Evolutionary conservation across 2,329 filamentous ascomycete genomes (phyloP), one percentile per base, ranked within the genome.

Genomic region (Sarocladiaceae sp.): DNA sequence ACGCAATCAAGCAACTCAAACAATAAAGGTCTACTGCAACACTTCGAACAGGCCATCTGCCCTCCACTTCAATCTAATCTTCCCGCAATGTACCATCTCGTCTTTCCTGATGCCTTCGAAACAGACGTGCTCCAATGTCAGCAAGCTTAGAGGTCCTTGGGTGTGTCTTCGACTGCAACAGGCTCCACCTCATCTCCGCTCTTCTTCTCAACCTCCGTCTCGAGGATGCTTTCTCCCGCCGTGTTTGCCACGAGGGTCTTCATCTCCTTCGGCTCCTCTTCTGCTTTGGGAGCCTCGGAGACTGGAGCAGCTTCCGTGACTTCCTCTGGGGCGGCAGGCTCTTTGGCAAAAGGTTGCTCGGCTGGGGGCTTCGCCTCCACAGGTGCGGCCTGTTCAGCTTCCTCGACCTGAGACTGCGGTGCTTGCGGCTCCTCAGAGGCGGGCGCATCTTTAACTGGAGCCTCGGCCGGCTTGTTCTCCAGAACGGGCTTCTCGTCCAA

Each of bases 151-250:
- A 51, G 61, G 40, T 53, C 45, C 52, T 60, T 59, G 5, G 59
- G 56, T 43, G 60, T 55, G 18, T 68, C 63, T 41, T 63, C 55
- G 6, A 63, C 60, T 19, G 58, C 55, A 26, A 62, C 54, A 11
- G 65, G 63, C 48, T 68, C 56, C 40, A 66, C 51, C 45, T 56
- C 44, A 15, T 57, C 47, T 9, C 50, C 60, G 23, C 57, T 59
- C 33, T 58, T 57, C 51, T 65, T 61, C 43, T 63, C 53, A 11
- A 71, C 49, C 19, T 58, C 57, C 3, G 65, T 62, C 47, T 66
- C 60, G 9, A 69, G 50, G n/a, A 72, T 57, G 24, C 63, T 61
- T 54, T 71, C 69, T 2, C 69, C 69, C 6, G 68, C 69, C 42
- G 57, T 65, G 49, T 72, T 69, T 10, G 62, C 55, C 19, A 57